Evolutionary conservation across 371 early-diverging fungal genomes (phyloP).

Genomic region (Entomophthora muscae): DNA sequence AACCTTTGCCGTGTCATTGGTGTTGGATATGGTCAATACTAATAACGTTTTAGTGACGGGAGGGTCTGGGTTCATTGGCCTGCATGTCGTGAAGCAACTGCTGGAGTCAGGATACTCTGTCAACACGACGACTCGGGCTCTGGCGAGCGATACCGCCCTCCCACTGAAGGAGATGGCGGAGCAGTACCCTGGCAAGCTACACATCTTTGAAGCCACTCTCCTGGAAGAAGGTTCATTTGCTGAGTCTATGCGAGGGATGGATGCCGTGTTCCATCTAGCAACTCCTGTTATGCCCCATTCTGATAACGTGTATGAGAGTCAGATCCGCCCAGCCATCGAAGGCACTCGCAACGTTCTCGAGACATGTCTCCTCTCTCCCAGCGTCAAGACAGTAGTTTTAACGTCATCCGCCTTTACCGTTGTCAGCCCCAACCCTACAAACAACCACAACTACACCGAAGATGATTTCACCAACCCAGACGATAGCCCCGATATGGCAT

Average conservation of each 20-base stretch:
- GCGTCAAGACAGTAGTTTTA: not conserved
- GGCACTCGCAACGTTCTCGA: not conserved
- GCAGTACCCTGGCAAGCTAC: not conserved
- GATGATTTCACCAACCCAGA: not conserved
- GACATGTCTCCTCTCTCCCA: not conserved
- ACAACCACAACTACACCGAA: not conserved
- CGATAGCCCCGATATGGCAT: not conserved
- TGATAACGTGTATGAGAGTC: not conserved
- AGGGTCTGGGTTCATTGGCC: constrained; percentile 1
- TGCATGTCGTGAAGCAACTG: not conserved
- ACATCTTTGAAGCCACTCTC: not conserved
- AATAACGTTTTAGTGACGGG: constrained; percentile 2
- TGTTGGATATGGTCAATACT: no score
- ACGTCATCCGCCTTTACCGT: not conserved
- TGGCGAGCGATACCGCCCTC: not conserved
- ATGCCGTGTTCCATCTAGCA: constrained; percentile 1
- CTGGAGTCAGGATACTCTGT: not conserved
- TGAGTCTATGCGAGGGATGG: not conserved
- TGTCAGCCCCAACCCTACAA: not conserved
- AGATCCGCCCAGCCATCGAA: not conserved
- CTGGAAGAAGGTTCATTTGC: not conserved
- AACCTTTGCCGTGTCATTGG: no score
- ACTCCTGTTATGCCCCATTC: no score
- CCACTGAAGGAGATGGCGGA: not conserved
- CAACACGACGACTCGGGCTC: not conserved